These are phyloP conservation scores for Arthrobotrys sphaeroides DNA, from an alignment of 2,329 filamentous ascomycete species.

Conservation along the genomic window DNA sequence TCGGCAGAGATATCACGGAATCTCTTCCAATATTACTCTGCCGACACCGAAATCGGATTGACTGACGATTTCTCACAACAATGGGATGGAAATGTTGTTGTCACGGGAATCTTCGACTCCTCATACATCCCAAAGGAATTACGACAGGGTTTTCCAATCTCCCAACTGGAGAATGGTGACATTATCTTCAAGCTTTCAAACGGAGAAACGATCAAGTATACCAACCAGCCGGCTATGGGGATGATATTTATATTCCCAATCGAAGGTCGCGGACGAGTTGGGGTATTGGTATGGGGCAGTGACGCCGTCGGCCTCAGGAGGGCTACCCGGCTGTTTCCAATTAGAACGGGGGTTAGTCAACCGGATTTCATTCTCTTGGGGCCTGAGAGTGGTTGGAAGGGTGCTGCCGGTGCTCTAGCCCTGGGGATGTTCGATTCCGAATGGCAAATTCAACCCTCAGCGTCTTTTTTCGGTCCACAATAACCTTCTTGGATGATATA, in stretches of 20 bases:
- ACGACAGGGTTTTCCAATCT: slow-evolving; percentile 37
- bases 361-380: slow-evolving; percentile 68
- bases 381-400: slow-evolving; percentile 64
- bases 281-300: slow-evolving; percentile 68
- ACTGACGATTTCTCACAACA: slow-evolving; percentile 52
- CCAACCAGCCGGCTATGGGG: slow-evolving; percentile 62
- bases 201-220: slow-evolving; percentile 56
- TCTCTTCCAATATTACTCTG: slow-evolving; percentile 69
- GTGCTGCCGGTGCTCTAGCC: slow-evolving; percentile 66
- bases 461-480: slow-evolving; percentile 60
- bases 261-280: slow-evolving; percentile 63
- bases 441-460: slow-evolving; percentile 66
- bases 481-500: not conserved
- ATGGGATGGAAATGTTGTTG: slow-evolving; percentile 64
- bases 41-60: slow-evolving; percentile 64
- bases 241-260: slow-evolving; percentile 67
- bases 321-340: slow-evolving; percentile 67
- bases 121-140: slow-evolving; percentile 57
- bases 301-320: slow-evolving; percentile 64
- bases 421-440: slow-evolving; percentile 68
- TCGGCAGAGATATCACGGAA: slow-evolving; percentile 69
- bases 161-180: slow-evolving; percentile 32
- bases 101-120: slow-evolving; percentile 57
- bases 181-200: slow-evolving; percentile 34
- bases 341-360: slow-evolving; percentile 68